Evolutionary conservation across 1,284 basidiomycete genomes (phyloP), one percentile per base, ranked within the genome.

Genomic region (Ustilago esculenta): DNA sequence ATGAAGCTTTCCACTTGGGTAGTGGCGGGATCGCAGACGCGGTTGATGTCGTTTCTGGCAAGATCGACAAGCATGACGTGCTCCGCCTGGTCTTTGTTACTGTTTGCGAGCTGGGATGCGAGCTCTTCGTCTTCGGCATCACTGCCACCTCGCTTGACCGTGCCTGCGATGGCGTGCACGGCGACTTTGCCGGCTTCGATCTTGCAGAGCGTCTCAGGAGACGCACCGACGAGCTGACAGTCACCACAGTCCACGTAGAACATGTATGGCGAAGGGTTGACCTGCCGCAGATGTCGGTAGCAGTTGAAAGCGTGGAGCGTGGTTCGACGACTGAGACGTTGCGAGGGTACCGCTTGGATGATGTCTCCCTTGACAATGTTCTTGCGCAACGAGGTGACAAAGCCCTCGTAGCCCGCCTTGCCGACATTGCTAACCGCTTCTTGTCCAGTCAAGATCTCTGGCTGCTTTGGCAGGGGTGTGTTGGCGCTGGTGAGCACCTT

Each of bases 41-140:
- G 89, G 82, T 97, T 98, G 69, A 99, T 94, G 81, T 99, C 96
- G 85, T 99, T 99, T n/a, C 96, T 87, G 7, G 96, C 96, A 58
- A 99, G 87, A 83, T 99, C 96, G 52, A 98, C 94, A 51, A 99
- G 87, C 96, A 98, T 98, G 81, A 98, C 94, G 81, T 99, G 95
- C 81, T 99, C 96, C 23, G 96, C 94, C 35, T 92, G 87, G 81
- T 99, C 96, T 82, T 99, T 99, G 71, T 92, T 90, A 0, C 92
- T 95, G 14, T 87, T 86, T 15, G 89, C 84, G 7, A 99, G 86
- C 55, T 89, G 87, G 18, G 87, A 85, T 1, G 90, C 90, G 1
- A 98, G 85, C 66, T 84, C 83, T 48, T 88, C 88, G 81, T 99
- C 96, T 90, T 99, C 96, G 11, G 21, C 40, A 41, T 71, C 68